phyloP scores from a whole-genome alignment of 257 asterid genomes.

The Ajuga chamaepitys region DNA sequence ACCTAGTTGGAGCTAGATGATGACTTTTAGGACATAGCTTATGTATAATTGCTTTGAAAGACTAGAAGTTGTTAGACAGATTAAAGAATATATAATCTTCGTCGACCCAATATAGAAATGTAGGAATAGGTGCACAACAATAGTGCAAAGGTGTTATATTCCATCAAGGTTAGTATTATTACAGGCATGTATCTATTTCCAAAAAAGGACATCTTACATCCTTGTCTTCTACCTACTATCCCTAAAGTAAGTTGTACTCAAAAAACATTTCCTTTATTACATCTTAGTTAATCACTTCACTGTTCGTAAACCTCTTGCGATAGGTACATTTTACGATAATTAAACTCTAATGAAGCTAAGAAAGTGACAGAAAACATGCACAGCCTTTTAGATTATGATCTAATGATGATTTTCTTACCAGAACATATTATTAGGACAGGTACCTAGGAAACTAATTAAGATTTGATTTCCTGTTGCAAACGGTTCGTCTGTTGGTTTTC shows the following conservation, averaged over 20 bases:
- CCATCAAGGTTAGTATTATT: slow-evolving; percentile 33
- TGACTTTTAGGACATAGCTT: no score
- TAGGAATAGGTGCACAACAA: slow-evolving; percentile 18
- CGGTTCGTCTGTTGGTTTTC: slow-evolving; percentile 57
- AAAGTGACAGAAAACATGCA: slow-evolving; percentile 12
- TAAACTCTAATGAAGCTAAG: slow-evolving; percentile 13
- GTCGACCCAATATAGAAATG: slow-evolving; percentile 14
- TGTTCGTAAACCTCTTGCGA: slow-evolving; percentile 20
- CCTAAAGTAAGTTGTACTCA: slow-evolving; percentile 45
- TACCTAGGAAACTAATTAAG: slow-evolving; percentile 15
- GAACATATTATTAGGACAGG: slow-evolving; percentile 32
- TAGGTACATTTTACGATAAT: slow-evolving; percentile 6
- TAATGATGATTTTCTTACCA: slow-evolving; percentile 13
- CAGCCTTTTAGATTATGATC: neutral
- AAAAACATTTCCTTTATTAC: slow-evolving; percentile 17
- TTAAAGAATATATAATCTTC: neutral
- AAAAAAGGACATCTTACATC: slow-evolving; percentile 37
- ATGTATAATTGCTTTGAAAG: slow-evolving; percentile 7
- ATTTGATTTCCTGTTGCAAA: slow-evolving; percentile 19
- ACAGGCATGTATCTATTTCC: slow-evolving; percentile 25
- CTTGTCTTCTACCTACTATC: slow-evolving; percentile 48
- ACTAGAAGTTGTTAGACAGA: neutral
- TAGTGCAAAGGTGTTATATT: slow-evolving; percentile 34
- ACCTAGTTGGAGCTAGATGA: no score
- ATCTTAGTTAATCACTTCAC: slow-evolving; percentile 17